Base-by-base conservation (phyloP, 176 grass and related monocot species). In the Zea luxurians region DNA sequence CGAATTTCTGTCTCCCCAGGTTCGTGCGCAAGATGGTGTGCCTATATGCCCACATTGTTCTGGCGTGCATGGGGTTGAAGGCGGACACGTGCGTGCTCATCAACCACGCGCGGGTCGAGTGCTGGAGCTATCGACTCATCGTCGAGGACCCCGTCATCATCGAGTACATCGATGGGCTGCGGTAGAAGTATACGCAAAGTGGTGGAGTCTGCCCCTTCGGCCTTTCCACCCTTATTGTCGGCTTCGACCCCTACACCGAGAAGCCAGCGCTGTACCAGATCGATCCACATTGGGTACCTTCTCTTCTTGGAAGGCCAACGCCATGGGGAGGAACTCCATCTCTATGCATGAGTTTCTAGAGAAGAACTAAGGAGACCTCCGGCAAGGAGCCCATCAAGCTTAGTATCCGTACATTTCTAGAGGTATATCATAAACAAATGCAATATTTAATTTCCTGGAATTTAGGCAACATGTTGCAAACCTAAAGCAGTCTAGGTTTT, bases 291-390 rank as follows among this genome's bases (percentile, higher is more conserved):
- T 88, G 6, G 94, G 94, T 4, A 97, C 94, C 71, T 97, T 97
- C 68, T 93, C 88, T 4, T 91, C 91, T 10, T 97, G 94, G 91
- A 97, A 97, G 79, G 94, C 94, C 64, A 97, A 97, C 41, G 94
- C 94, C 36, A 97, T 91, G 0, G 94, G 94, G 10, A 91, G 94
- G 82, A 97, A 97, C 83, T 92, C 89, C 36, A 97, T 94, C 50
- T 90, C 91, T 45, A 97, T 97, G 91, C 37, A 89, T 2, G 94
- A 97, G 77, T 97, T 97, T 64, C 72, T 97, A 8, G 94, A 97
- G 87, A 97, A 97, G 85, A 97, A 97, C 49, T 97, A 90, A 92
- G 89, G 94, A 97, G 68, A 97, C 91, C 2, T 88, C 88, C 2
- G 94, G 91, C 50, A 91, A 86, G 79, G 94, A 97, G 78, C 93